Conservation (phyloP, 441 rosid genomes). For the Syzygium malaccense region DNA sequence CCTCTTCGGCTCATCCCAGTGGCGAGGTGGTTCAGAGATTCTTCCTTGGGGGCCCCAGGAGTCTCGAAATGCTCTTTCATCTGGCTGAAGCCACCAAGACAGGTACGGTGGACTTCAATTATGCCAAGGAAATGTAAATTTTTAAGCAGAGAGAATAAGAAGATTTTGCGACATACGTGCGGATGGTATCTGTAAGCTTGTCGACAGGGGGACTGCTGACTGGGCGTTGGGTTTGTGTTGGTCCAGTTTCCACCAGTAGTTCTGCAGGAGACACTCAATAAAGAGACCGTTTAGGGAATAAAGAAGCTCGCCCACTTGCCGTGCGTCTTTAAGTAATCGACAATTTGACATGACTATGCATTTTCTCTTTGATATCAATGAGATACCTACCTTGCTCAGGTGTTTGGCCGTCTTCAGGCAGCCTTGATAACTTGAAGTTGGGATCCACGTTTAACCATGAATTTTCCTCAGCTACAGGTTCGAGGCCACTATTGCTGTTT, state of each 20-base stretch:
- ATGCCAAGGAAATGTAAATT: not conserved
- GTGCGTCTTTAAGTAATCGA: not conserved
- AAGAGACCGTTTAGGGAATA: not conserved
- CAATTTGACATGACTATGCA: not conserved
- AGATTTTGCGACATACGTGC: conserved; percentile 28
- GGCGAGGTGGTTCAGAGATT: conserved; percentile 61
- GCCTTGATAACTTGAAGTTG: conserved; percentile 39
- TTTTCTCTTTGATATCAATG: not conserved
- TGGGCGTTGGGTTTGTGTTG: conserved; percentile 60
- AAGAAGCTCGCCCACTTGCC: not conserved
- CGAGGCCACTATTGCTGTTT: conserved; percentile 50
- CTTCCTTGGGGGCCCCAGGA: conserved; percentile 60
- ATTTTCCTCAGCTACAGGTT: conserved; percentile 67
- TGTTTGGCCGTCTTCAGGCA: conserved; percentile 37
- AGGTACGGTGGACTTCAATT: not conserved
- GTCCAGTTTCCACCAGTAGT: conserved; percentile 64
- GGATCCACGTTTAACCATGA: conserved; percentile 32
- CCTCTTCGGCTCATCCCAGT: conserved; percentile 60
- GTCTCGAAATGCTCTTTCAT: conserved; percentile 77
- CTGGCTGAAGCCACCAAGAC: conserved; percentile 35
- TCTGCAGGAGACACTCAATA: conserved; percentile 27
- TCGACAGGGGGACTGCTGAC: conserved; percentile 33
- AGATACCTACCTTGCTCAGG: conserved; percentile 46
- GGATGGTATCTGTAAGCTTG: conserved; percentile 59
- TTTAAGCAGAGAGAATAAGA: not conserved